Conservation (phyloP, 2,329 filamentous ascomycete species). For the Colletotrichum acutatum region DNA sequence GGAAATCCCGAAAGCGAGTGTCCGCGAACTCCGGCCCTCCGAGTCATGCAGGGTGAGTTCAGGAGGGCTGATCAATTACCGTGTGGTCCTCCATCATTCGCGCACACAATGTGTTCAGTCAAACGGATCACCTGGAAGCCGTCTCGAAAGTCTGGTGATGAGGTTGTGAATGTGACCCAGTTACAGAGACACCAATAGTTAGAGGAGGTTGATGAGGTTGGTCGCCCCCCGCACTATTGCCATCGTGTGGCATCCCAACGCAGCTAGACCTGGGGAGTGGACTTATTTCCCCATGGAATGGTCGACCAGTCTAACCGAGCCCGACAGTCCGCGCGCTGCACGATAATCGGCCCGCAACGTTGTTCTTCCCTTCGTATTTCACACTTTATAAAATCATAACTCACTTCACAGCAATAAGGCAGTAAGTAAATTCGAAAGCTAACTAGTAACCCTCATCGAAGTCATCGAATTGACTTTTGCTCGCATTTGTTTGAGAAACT, state of each 20-base stretch:
- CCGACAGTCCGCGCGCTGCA: background rate
- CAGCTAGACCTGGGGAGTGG: background rate
- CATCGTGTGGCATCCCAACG: background rate
- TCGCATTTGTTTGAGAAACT: background rate
- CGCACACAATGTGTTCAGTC: background rate
- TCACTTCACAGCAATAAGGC: background rate
- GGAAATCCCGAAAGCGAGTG: background rate
- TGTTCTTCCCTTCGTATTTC: background rate
- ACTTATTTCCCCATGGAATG: background rate
- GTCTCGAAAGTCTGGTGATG: background rate
- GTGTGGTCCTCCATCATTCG: background rate
- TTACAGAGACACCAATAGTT: background rate
- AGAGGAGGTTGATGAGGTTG: background rate
- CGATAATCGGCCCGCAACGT: background rate
- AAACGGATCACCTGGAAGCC: background rate
- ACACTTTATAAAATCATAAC: background rate
- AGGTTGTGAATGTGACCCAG: background rate
- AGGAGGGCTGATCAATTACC: background rate
- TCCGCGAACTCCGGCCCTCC: background rate
- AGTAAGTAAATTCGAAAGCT: background rate
- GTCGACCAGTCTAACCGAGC: background rate
- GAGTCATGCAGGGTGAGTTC: background rate
- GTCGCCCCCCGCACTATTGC: background rate
- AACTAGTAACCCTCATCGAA: background rate
- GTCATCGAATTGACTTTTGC: background rate